Evolutionary conservation across 805 yeast genomes (phyloP).

Genomic region (Phaffomyces antillensis): DNA sequence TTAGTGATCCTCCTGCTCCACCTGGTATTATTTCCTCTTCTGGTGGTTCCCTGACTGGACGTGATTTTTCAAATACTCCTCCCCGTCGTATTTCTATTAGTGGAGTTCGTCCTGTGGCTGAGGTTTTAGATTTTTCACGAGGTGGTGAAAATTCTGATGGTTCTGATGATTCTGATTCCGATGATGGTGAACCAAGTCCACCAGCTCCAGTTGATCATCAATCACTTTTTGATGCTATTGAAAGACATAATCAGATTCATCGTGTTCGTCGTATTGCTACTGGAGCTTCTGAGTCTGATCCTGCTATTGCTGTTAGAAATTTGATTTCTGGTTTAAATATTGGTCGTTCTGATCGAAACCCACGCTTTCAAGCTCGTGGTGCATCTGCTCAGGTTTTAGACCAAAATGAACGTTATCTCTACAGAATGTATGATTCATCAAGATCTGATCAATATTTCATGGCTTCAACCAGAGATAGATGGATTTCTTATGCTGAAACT

Average conservation of each 20-base stretch:
- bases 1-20: no score
- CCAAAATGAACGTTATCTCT: not conserved
- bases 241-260: not conserved
- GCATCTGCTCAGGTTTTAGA: not conserved
- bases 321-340: not conserved
- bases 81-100: no score
- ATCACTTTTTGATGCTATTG: no score
- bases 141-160: no score
- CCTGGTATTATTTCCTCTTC: no score
- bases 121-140: no score
- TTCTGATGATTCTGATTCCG: no score
- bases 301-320: not conserved
- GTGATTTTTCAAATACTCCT: conserved; percentile 1
- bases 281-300: no score
- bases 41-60: not conserved
- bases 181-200: no score
- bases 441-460: conserved; percentile 8
- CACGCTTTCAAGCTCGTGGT: not conserved
- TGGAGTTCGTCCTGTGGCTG: no score
- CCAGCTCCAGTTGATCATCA: no score
- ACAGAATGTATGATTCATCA: not conserved
- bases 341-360: not conserved
- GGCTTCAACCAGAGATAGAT: conserved; percentile 53
- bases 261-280: not conserved
- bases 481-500: conserved; percentile 53